Base-by-base conservation (phyloP, 108 stramenopile genomes). In the Nannochloropsis oceanica region DNA sequence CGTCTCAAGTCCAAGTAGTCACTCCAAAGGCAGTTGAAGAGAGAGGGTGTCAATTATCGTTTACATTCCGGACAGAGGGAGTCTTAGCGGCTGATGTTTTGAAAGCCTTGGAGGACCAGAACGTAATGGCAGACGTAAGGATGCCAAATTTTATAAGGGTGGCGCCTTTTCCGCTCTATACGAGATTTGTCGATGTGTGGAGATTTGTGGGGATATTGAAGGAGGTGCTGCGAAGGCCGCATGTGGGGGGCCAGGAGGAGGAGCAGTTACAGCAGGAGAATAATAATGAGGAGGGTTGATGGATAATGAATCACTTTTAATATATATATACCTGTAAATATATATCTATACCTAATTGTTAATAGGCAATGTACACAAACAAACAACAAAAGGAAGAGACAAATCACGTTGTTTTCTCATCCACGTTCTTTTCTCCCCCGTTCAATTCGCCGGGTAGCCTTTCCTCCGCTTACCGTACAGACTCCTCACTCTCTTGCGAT, bases 131-230 rank as follows among this genome's bases (percentile, higher is more conserved):
- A 34, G 91, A 91, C 79, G 44, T 85, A 27, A 81, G 91, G 13
- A 42, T 84, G 34, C 91, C 91, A 22, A 80, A 85, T n/a, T 83
- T 89, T 27, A 90, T 91, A 81, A 84, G 91, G 8, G 80, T 91
- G 10, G 91, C 91, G 27, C 91, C 91, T 14, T 84, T 88, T 5
- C 91, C 91, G 25, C 82, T 91, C n/a, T 91, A 91, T 86, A 90
- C 88, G 42, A 13, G 43, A 25, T 89, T 85, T 84, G 50, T 8
- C n/a, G 91, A 91, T 44, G 87, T 88, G 8, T 84, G 59, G 42
- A 24, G 50, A 7, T 84, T 87, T 34, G 83, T 87, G 59, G n/a
- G 18, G 59, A 73, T 73, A 18, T 73, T 73, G n/a, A 73, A 73
- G 59, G 59, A 3, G 22, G 59, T 73, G 59, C n/a, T 73, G 59